A percentile compares a stretch with the other conserved stretches of the same genome.
These are phyloP conservation scores for Leishmania mexicana DNA, from an alignment of 208 protist species.

Conservation along the genomic window DNA sequence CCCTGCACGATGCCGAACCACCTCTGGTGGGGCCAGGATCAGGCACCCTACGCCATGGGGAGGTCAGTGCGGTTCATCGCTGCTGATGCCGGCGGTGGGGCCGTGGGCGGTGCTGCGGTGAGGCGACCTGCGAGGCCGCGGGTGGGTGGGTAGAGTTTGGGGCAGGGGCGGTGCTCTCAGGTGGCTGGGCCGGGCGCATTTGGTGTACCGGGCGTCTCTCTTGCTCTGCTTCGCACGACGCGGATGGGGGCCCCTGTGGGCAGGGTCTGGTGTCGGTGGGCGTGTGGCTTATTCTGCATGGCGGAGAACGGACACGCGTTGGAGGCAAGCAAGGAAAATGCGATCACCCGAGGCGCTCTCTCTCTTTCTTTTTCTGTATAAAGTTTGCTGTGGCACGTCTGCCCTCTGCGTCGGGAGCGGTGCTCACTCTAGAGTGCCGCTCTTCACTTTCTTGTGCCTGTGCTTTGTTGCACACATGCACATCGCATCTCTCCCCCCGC, in stretches of 20 bases:
- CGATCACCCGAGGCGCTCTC: not conserved
- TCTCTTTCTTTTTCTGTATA: not conserved
- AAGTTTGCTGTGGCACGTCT: not conserved
- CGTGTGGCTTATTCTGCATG: not conserved
- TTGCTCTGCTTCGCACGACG: not conserved
- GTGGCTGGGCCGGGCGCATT: not conserved
- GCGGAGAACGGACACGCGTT: not conserved
- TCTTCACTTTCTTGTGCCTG: not conserved
- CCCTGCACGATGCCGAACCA: not conserved
- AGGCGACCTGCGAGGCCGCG: not conserved
- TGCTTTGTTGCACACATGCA: not conserved
- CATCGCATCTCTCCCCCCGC: not conserved
- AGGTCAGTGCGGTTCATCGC: not conserved
- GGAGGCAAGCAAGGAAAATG: too few species aligned
- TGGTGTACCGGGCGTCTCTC: not conserved
- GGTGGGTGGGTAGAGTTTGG: not conserved
- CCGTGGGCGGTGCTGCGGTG: not conserved
- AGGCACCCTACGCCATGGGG: not conserved
- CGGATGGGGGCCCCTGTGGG: not conserved
- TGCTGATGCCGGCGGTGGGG: not conserved
- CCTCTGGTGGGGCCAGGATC: not conserved
- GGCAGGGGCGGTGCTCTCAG: not conserved
- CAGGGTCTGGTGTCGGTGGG: not conserved
- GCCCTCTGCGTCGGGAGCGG: not conserved
- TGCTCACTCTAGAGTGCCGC: not conserved